These are phyloP conservation scores for Phycomyces blakesleeanus DNA, from an alignment of 192 early-diverging fungal species.

Conservation along the genomic window DNA sequence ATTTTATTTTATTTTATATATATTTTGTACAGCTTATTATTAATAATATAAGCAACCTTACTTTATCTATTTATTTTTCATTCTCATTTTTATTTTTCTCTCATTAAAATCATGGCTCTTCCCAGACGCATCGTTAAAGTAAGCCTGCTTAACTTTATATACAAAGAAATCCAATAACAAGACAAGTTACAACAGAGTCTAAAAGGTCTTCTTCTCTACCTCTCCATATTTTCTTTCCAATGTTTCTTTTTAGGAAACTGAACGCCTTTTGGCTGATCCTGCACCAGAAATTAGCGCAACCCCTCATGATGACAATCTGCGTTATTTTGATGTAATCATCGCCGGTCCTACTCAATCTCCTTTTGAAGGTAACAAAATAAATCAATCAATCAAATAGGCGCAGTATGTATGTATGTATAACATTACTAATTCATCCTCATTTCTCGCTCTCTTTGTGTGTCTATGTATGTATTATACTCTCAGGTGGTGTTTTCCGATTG, in stretches of 20 bases:
- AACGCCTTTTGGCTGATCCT: conserved; percentile 89
- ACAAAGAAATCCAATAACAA: no score
- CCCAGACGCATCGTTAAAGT: conserved; percentile 56
- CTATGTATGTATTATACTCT: background rate
- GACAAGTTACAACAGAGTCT: no score
- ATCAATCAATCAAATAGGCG: no score
- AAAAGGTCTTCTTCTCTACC: no score
- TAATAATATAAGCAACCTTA: background rate
- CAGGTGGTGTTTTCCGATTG: conserved; percentile 89
- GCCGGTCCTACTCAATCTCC: conserved; percentile 87
- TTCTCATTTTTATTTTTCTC: background rate
- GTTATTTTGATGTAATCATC: conserved; percentile 96
- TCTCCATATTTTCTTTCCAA: no score
- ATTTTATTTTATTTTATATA: background rate
- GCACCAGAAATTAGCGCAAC: conserved; percentile 89
- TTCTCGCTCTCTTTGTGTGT: no score
- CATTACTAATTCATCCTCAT: no score
- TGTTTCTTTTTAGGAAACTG: conserved; percentile 88
- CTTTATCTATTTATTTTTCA: background rate
- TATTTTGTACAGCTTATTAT: background rate
- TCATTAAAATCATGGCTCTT: conserved; percentile 35
- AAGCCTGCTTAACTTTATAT: no score
- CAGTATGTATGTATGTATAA: conserved; percentile 6
- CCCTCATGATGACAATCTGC: conserved; percentile 91
- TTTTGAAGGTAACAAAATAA: conserved; percentile 75